Base-by-base conservation (phyloP, 768 basidiomycete species). In the Astraeus odoratus region DNA sequence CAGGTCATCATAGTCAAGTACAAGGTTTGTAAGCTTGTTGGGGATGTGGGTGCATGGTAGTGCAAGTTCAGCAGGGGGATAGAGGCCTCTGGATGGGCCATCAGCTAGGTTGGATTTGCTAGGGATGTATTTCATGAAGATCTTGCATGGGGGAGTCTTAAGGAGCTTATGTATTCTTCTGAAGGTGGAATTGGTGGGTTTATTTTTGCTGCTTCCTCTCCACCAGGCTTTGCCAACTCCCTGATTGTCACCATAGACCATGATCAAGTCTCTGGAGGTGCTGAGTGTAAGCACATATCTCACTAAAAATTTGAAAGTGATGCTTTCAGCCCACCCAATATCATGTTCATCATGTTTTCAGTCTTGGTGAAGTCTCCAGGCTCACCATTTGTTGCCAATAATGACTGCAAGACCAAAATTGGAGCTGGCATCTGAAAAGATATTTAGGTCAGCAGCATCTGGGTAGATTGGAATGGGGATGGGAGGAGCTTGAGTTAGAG, bases 161-260 rank as follows among this genome's bases (percentile, higher is more conserved):
- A 35, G 18, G 47, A 46, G 4, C 1, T 13, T 1, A 6, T 55
- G 54, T 0, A 57, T 42, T 0, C 18, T 22, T 7, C 46, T 43
- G 55, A 59, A 59, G 0, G 54, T 16, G 0, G 35, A 2, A 8
- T 60, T 60, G 48, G 53, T 9, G 0, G 6, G 27, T 8, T 1
- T 2, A 37, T 60, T 60, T n/a, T n/a, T n/a, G n/a, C n/a, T n/a
- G n/a, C n/a, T 1, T 34, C 51, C 33, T 0, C 23, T 29, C 5
- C 16, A 8, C 58, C 58, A 59, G 6, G 52, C 52, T 1, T 59
- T 39, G 1, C 57, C 45, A 13, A 60, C 31, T 1, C 53, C 52
- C 8, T 13, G 47, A 26, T 59, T 59, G 37, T 59, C 51, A 0
- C 59, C 46, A 2, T 46, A 31, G 0, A 52, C 27, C 0, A 31